phyloP scores from a whole-genome alignment of 345 rosid species.

The Geranium rotundifolium region DNA sequence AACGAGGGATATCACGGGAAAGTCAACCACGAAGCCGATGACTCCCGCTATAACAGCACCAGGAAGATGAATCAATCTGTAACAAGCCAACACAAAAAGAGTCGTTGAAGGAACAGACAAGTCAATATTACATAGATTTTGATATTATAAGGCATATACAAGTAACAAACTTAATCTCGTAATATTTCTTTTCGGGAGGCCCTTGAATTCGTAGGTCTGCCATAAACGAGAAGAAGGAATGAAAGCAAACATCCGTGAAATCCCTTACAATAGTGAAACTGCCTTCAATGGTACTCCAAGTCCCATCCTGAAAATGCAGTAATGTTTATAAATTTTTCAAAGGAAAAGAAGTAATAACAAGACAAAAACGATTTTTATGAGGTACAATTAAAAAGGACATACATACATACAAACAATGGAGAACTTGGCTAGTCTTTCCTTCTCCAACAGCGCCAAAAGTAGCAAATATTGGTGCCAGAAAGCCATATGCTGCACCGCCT shows the following conservation, averaged over 20 bases:
- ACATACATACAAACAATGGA: slow-evolving; percentile 85
- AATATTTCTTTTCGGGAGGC: slow-evolving; percentile 36
- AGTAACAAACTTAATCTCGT: slow-evolving; percentile 70
- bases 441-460: slow-evolving; percentile 91
- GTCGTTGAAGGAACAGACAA: not conserved
- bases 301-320: slow-evolving; percentile 58
- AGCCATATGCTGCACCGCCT: slow-evolving; percentile 64
- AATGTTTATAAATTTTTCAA: slow-evolving; percentile 5
- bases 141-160: not conserved
- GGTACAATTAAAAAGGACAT: slow-evolving; percentile 18
- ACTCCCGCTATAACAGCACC: slow-evolving; percentile 47
- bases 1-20: slow-evolving; percentile 52
- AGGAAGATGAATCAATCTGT: slow-evolving; percentile 61
- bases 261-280: slow-evolving; percentile 63
- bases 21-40: slow-evolving; percentile 59
- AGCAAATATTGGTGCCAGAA: slow-evolving; percentile 85
- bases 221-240: slow-evolving; percentile 66
- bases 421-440: slow-evolving; percentile 51
- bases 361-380: not conserved
- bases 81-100: slow-evolving; percentile 3
- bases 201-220: slow-evolving; percentile 43
- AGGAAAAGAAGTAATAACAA: slow-evolving; percentile 2
- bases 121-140: not conserved
- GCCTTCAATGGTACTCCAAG: slow-evolving; percentile 55
- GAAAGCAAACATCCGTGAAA: slow-evolving; percentile 59